phyloP scores from a whole-genome alignment of 176 grass and related monocot genomes.

The Saccharum officinarum region DNA sequence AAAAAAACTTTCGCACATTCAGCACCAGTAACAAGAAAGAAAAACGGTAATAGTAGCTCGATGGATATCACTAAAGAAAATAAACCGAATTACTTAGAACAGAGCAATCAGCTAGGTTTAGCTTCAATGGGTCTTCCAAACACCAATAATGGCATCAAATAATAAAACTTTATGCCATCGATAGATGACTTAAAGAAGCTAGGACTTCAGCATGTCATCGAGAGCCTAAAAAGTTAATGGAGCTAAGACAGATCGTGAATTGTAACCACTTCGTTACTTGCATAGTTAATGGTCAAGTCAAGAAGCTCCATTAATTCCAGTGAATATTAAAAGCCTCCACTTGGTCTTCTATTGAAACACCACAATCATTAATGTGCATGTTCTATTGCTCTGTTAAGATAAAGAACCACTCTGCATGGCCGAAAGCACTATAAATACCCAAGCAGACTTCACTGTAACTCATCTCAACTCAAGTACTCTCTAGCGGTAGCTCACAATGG shows the following conservation, averaged over 20 bases:
- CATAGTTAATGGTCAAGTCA: background rate
- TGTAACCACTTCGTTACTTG: background rate
- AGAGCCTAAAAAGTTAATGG: background rate
- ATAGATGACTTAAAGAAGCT: background rate
- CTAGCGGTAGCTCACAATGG: constrained; percentile 6
- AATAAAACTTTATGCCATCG: background rate
- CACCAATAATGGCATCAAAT: background rate
- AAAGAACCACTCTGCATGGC: background rate
- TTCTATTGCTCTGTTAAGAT: background rate
- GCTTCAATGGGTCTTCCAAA: too few species aligned
- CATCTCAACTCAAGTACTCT: background rate
- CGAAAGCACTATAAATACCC: constrained; percentile 23
- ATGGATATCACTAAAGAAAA: background rate
- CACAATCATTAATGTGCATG: background rate
- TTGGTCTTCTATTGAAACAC: background rate
- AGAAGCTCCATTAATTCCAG: background rate
- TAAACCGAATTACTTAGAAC: background rate
- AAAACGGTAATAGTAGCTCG: background rate
- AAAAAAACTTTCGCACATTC: background rate
- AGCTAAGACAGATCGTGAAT: background rate
- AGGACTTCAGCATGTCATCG: background rate
- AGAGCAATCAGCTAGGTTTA: background rate
- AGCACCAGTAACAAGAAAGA: background rate
- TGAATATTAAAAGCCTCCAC: background rate
- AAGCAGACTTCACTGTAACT: background rate